Conservation (phyloP, 2,329 filamentous ascomycete species). For the Mariannaea elegans region DNA sequence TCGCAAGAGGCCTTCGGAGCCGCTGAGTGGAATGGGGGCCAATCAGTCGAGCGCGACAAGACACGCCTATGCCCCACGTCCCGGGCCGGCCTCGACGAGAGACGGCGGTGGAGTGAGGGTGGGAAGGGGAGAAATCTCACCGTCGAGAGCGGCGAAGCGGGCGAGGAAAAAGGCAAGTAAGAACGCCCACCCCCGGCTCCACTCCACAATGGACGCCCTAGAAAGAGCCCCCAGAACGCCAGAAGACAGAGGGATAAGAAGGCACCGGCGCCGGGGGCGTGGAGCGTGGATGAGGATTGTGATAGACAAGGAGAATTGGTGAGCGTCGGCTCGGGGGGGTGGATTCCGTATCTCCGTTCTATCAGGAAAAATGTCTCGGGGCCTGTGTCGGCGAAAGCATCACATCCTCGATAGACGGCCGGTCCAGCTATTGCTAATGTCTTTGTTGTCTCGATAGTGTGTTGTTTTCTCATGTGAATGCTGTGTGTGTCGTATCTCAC, state of each 20-base stretch:
- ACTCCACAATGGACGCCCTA: constrained; percentile 25
- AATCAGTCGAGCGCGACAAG: constrained; percentile 47
- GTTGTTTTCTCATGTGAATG: not conserved
- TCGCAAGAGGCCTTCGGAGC: constrained; percentile 25
- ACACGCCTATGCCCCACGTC: constrained; percentile 43
- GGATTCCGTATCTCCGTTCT: constrained; percentile 14
- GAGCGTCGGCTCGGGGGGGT: constrained; percentile 20
- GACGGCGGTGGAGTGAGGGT: constrained; percentile 31
- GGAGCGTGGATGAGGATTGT: constrained; percentile 20
- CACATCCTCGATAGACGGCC: not conserved
- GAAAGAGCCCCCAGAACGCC: constrained; percentile 19
- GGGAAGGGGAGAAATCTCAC: constrained; percentile 37
- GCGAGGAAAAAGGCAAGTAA: constrained; percentile 23
- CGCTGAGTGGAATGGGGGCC: constrained; percentile 41
- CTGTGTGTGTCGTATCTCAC: not conserved
- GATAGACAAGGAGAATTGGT: constrained; percentile 22
- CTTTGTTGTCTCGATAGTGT: not conserved
- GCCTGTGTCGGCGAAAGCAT: constrained; percentile 25
- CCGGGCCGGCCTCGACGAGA: constrained; percentile 34
- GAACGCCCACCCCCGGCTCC: constrained; percentile 16
- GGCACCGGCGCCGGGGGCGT: constrained; percentile 33
- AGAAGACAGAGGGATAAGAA: constrained; percentile 4
- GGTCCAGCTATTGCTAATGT: not conserved
- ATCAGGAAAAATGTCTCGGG: constrained; percentile 11
- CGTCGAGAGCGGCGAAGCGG: constrained; percentile 37